Evolutionary conservation across 2,329 filamentous ascomycete genomes (phyloP), one percentile per base, ranked within the genome.

Genomic region (Chrysosporium queenslandicum): DNA sequence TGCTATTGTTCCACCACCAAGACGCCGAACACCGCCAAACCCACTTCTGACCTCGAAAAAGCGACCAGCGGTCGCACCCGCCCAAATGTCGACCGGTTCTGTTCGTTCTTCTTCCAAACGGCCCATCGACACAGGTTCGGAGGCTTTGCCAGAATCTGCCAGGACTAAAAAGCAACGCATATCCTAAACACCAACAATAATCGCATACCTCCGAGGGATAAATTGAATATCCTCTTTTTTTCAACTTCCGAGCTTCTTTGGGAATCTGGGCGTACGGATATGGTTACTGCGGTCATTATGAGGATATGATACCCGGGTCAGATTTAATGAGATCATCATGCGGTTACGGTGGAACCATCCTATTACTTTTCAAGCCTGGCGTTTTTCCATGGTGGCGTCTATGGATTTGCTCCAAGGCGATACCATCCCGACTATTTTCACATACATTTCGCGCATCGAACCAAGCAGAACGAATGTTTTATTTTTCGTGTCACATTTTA

Each of bases 11-110:
- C 36, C 18, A 25, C 40, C 39, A 18, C 30, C n/a, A 18, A 45
- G 18, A 23, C 49, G 49, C 27, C 50, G 50, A 30, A 18, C 34
- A n/a, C 50, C 50, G 5, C 42, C 41, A 3, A 52, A 52, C 25
- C 50, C 50, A 4, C 50, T 52, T 32, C 34, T 40, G 11, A 52
- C 43, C 32, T 40, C 49, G 8, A 51, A 51, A 20, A 51, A 45
- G 34, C 18, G 39, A n/a, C 14, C 37, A 25, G 18, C 4, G 11
- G 4, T 32, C n/a, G 5, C 20, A 20, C 14, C 39, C n/a, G 20
- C 23, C 12, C 34, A 51, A 2, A 37, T 32, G 20, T n/a, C 18
- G 16, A 21, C 47, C 7, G 16, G 16, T 23, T 1, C 23, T 14
- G 20, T 27, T 37, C 9, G n/a, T 27, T 25, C 37, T 25, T 23